Evolutionary conservation across 176 grass and related monocot genomes (phyloP).

Genomic region (Musa beccarii): DNA sequence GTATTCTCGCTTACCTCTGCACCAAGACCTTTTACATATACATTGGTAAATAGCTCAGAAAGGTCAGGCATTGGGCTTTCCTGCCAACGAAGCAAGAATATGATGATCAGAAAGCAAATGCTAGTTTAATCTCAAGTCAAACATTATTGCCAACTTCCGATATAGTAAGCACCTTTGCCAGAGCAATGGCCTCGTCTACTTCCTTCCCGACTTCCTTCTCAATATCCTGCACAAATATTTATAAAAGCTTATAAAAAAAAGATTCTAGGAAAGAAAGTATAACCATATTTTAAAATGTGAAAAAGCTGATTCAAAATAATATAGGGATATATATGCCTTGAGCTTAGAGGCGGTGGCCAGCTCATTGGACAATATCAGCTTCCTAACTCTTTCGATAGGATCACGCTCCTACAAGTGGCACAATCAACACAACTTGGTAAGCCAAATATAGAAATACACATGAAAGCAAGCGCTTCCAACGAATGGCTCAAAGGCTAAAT

Average conservation of each 20-base stretch:
- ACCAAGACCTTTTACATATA: conserved; percentile 66
- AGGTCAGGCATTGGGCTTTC: conserved; percentile 75
- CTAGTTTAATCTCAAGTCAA: neutral
- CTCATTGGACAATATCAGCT: conserved; percentile 62
- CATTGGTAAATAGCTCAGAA: conserved; percentile 80
- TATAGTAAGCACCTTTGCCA: conserved; percentile 52
- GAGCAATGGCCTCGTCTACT: conserved; percentile 65
- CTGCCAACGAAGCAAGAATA: conserved; percentile 26
- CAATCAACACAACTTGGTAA: neutral
- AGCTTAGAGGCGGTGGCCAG: conserved; percentile 54
- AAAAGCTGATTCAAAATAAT: neutral
- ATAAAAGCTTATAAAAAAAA: neutral
- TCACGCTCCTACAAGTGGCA: conserved; percentile 53
- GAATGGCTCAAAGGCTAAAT: neutral
- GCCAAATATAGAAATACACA: neutral
- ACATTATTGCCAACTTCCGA: neutral
- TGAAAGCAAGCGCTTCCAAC: too few relatives aligned
- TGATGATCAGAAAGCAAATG: neutral
- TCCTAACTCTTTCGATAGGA: conserved; percentile 78
- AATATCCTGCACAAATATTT: conserved; percentile 43
- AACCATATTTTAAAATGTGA: neutral
- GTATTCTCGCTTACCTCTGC: conserved; percentile 43
- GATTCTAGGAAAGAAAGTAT: neutral
- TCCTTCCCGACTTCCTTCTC: conserved; percentile 80
- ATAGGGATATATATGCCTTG: conserved; percentile 33